A percentile compares a stretch with the other conserved stretches of the same genome.
phyloP scores from a whole-genome alignment of 2,329 filamentous ascomycete genomes.

The Pseudocercospora eumusae region DNA sequence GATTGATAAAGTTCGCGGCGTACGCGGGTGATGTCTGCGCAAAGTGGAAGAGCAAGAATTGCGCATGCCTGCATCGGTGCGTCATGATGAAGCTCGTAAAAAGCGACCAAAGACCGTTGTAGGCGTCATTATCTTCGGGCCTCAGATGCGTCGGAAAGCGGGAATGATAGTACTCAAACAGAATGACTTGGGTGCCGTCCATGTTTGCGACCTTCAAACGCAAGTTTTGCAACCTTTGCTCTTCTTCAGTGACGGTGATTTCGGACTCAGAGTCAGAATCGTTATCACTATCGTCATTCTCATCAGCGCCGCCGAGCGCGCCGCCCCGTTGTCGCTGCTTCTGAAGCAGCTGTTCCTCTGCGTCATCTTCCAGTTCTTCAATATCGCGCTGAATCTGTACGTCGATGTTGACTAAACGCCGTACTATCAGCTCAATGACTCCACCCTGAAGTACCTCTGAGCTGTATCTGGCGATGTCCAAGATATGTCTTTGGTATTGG shows the following conservation, averaged over 20 bases:
- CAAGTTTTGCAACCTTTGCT: constrained; percentile 66
- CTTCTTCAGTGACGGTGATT: constrained; percentile 57
- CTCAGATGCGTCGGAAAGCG: constrained; percentile 63
- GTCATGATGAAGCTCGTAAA: constrained; percentile 87
- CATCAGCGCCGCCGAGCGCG: constrained; percentile 44
- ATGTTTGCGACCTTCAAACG: constrained; percentile 87
- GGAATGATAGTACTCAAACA: constrained; percentile 80
- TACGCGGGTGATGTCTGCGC: constrained; percentile 77
- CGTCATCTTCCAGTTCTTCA: constrained; percentile 87
- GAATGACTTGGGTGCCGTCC: constrained; percentile 81
- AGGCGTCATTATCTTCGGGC: constrained; percentile 68
- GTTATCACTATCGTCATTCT: constrained; percentile 63
- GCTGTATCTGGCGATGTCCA: constrained; percentile 74
- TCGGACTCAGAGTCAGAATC: constrained; percentile 70
- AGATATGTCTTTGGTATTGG: constrained; percentile 82
- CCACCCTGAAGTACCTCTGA: constrained; percentile 71
- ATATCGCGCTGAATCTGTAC: constrained; percentile 92
- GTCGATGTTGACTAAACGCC: constrained; percentile 88
- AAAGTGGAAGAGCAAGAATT: constrained; percentile 96
- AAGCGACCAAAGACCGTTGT: constrained; percentile 78
- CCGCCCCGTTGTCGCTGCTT: constrained; percentile 52
- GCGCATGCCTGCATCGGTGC: constrained; percentile 86
- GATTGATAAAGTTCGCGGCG: constrained; percentile 67
- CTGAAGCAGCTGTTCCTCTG: constrained; percentile 72
- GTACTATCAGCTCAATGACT: constrained; percentile 78